Evolutionary conservation across 768 basidiomycete species (phyloP).

Genomic region (Amyloporia xantha): DNA sequence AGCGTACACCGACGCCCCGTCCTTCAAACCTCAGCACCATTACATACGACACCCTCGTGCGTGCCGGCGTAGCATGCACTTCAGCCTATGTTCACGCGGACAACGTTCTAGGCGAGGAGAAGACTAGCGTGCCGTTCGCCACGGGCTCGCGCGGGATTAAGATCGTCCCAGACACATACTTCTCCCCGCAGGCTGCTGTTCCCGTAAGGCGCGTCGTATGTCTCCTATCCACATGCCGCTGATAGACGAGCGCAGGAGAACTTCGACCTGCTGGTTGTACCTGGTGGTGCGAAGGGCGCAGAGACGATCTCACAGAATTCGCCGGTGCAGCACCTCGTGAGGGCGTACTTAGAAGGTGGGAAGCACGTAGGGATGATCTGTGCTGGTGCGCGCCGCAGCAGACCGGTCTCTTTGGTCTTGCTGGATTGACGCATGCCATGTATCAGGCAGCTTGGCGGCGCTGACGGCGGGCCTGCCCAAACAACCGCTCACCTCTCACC

Average conservation of each 20-base stretch:
- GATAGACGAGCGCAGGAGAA: slow-evolving; percentile 36
- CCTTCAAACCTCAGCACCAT: slow-evolving; percentile 48
- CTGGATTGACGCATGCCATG: background rate
- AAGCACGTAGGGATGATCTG: slow-evolving; percentile 82
- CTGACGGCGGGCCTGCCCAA: slow-evolving; percentile 50
- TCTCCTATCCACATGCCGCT: no score
- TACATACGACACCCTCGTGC: slow-evolving; percentile 75
- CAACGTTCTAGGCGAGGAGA: slow-evolving; percentile 16
- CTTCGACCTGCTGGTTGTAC: slow-evolving; percentile 67
- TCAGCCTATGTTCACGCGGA: slow-evolving; percentile 52
- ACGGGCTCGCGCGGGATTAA: slow-evolving; percentile 69
- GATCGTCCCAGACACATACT: slow-evolving; percentile 56
- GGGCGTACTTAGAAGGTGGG: slow-evolving; percentile 42
- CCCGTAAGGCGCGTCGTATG: slow-evolving; percentile 17
- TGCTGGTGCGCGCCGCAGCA: slow-evolving; percentile 45
- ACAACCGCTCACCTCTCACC: slow-evolving; percentile 75
- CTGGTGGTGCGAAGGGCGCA: slow-evolving; percentile 75
- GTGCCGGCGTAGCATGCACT: slow-evolving; percentile 58
- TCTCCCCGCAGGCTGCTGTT: slow-evolving; percentile 20
- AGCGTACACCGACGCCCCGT: background rate
- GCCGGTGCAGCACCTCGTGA: slow-evolving; percentile 57
- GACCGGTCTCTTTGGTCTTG: background rate
- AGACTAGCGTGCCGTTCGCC: slow-evolving; percentile 39
- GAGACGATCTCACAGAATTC: slow-evolving; percentile 57
- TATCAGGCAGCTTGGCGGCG: slow-evolving; percentile 62